Evolutionary conservation across 306 rosid genomes (phyloP).

Genomic region (Rubus idaeus): DNA sequence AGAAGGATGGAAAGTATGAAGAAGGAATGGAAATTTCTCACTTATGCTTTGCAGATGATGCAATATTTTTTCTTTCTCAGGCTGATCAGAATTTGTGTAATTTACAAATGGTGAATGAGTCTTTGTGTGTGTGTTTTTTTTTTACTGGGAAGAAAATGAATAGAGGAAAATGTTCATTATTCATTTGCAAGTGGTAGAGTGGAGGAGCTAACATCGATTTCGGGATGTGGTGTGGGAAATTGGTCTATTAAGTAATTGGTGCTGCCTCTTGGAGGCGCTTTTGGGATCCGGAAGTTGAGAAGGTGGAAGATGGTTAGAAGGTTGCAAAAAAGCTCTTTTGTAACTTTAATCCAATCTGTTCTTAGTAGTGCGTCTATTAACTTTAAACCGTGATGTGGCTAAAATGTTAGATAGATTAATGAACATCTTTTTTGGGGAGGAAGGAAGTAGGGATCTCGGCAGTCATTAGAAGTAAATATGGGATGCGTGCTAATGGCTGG

Average conservation of each 20-base stretch:
- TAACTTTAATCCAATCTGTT: not conserved
- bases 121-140: not conserved
- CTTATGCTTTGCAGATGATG: not conserved
- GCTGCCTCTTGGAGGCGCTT: not conserved
- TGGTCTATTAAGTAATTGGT: not conserved
- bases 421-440: not conserved
- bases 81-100: not conserved
- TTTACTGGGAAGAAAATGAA: not conserved
- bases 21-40: not conserved
- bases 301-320: not conserved
- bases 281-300: not conserved
- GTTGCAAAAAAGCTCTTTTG: not conserved
- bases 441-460: not conserved
- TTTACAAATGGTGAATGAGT: not conserved
- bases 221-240: not conserved
- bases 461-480: not conserved
- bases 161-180: not conserved
- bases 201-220: not conserved
- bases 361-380: not conserved
- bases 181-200: not conserved
- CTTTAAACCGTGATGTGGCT: not conserved
- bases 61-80: not conserved
- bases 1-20: not conserved
- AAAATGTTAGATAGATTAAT: not conserved
- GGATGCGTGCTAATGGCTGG: not conserved